These are phyloP conservation scores for Psilocybe tampanensis DNA, from an alignment of 768 basidiomycete species.

Conservation along the genomic window DNA sequence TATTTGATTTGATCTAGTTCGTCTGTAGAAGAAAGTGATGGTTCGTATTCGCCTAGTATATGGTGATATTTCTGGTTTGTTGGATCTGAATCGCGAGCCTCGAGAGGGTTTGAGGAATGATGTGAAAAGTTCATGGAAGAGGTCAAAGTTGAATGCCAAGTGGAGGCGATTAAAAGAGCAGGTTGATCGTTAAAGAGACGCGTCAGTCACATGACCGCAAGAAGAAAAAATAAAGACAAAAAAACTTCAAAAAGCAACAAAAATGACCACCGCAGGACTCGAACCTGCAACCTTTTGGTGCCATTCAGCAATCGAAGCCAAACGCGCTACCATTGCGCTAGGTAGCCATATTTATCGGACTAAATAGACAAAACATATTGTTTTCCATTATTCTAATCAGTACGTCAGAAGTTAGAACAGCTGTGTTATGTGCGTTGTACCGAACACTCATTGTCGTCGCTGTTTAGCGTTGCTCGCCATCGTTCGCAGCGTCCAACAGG, in stretches of 20 bases:
- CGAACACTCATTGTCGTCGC: conserved; percentile 1
- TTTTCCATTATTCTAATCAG: not conserved
- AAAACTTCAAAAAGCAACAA: conserved; percentile 13
- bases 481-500: conserved; percentile 14
- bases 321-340: conserved; percentile 96
- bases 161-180: not conserved
- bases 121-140: conserved; percentile 27
- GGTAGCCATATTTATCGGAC: conserved; percentile 53
- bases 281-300: conserved; percentile 96
- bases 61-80: conserved; percentile 21
- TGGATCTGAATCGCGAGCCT: conserved; percentile 24
- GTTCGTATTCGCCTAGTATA: not conserved
- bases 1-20: conserved; percentile 19
- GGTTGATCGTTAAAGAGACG: conserved; percentile 12
- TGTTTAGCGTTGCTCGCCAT: conserved; percentile 9
- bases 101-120: conserved; percentile 35
- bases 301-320: conserved; percentile 80
- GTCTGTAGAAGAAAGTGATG: conserved; percentile 19
- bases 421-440: not conserved
- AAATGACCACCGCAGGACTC: conserved; percentile 89
- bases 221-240: not conserved
- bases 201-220: conserved; percentile 19
- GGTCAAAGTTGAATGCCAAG: not conserved
- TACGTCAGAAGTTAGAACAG: conserved; percentile 1
- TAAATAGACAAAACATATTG: not conserved